A percentile compares a stretch with the other conserved stretches of the same genome.
Conservation (phyloP, 495 filamentous ascomycete genomes). For the Aspergillus baeticus region DNA sequence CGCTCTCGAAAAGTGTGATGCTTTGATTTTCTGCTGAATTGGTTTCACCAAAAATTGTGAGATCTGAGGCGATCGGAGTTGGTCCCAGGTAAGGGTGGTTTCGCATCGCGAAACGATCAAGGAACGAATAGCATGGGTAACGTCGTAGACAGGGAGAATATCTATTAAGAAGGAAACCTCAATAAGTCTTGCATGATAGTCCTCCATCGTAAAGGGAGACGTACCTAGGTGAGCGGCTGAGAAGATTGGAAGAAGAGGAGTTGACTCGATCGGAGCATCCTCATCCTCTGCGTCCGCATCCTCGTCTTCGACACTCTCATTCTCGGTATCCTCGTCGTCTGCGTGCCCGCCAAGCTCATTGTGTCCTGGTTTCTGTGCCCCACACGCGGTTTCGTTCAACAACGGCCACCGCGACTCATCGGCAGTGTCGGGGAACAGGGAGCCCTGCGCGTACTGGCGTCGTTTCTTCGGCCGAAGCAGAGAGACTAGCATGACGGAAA, state of each 20-base stretch:
- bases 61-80: slow-evolving; percentile 89
- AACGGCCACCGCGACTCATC: slow-evolving; percentile 32
- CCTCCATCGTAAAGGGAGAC: neutral
- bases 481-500: slow-evolving; percentile 43
- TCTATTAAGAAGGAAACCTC: slow-evolving; percentile 38
- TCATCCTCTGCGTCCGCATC: slow-evolving; percentile 50
- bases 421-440: slow-evolving; percentile 44
- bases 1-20: slow-evolving; percentile 76
- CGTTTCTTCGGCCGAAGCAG: slow-evolving; percentile 45
- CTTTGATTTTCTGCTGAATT: slow-evolving; percentile 76
- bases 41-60: slow-evolving; percentile 95
- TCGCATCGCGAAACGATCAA: slow-evolving; percentile 80
- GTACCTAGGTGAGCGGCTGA: slow-evolving; percentile 76
- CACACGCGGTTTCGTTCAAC: slow-evolving; percentile 19
- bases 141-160: slow-evolving; percentile 79
- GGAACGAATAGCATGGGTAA: slow-evolving; percentile 83
- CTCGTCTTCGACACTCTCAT: slow-evolving; percentile 43
- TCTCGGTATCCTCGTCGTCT: slow-evolving; percentile 39
- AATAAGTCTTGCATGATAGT: neutral
- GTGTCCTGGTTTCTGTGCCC: slow-evolving; percentile 28
- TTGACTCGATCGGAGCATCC: slow-evolving; percentile 55
- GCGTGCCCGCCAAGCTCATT: slow-evolving; percentile 32
- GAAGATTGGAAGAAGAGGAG: slow-evolving; percentile 77
- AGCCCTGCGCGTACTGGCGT: slow-evolving; percentile 39
- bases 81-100: slow-evolving; percentile 92